Conservation (phyloP, 139 green algal genomes). For the Ulvella scutata region DNA sequence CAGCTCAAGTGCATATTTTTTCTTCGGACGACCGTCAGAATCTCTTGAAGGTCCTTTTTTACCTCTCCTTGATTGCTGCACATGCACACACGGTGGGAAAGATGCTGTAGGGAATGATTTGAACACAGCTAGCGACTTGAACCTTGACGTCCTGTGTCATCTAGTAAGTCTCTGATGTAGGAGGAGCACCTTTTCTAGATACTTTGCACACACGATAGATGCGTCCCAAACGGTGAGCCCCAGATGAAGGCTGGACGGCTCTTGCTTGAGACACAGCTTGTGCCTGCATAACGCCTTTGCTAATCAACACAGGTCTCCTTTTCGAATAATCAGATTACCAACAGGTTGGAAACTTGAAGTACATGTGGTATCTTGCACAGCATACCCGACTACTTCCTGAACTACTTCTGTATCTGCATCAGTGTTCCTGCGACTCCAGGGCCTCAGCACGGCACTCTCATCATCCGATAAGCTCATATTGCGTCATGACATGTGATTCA, state of each 20-base stretch:
- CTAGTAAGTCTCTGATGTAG: not conserved
- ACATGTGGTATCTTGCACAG: not conserved
- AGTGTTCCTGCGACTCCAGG: slow-evolving; percentile 56
- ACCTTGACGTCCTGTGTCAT: too few relatives aligned
- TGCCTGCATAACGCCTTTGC: slow-evolving; percentile 14
- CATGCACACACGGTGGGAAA: too few relatives aligned
- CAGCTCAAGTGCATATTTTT: slow-evolving; percentile 69
- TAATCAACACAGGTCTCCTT: not conserved
- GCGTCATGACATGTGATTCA: too few relatives aligned
- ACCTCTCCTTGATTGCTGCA: too few relatives aligned
- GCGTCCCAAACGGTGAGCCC: slow-evolving; percentile 87
- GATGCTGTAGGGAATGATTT: too few relatives aligned
- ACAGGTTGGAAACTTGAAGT: not conserved
- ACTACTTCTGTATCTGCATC: slow-evolving; percentile 37
- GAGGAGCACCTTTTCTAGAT: slow-evolving; percentile 50
- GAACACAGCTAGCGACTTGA: too few relatives aligned
- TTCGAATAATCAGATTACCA: not conserved
- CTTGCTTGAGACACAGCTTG: slow-evolving; percentile 41
- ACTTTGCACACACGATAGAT: slow-evolving; percentile 82
- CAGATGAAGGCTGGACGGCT: slow-evolving; percentile 64
- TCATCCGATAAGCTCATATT: too few relatives aligned
- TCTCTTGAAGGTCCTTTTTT: too few relatives aligned
- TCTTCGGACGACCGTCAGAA: too few relatives aligned
- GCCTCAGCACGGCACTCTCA: too few relatives aligned
- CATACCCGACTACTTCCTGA: slow-evolving; percentile 34